These are phyloP conservation scores for Colletotrichum orchidophilum DNA, from an alignment of 2,329 filamentous ascomycete genomes.

Conservation along the genomic window DNA sequence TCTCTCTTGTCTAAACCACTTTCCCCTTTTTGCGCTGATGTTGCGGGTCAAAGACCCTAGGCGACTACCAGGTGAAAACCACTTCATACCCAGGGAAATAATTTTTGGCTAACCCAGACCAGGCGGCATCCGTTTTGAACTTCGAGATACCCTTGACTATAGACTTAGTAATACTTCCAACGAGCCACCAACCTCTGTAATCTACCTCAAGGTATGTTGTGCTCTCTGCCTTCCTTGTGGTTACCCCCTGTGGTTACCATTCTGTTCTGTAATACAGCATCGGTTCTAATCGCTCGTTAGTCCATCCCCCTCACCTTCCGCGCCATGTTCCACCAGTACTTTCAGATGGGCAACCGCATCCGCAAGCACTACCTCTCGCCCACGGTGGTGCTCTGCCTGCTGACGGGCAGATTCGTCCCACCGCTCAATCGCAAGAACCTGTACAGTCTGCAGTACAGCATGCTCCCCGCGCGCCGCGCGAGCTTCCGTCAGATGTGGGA, in stretches of 20 bases:
- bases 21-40: conserved; percentile 97
- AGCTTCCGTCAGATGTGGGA: conserved; percentile 89
- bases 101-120: conserved; percentile 57
- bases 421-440: conserved; percentile 94
- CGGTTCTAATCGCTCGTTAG: conserved; percentile 50
- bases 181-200: conserved; percentile 78
- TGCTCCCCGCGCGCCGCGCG: conserved; percentile 86
- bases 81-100: conserved; percentile 42
- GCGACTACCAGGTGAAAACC: conserved; percentile 77
- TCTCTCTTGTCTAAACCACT: conserved; percentile 95
- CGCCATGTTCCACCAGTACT: conserved; percentile 98
- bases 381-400: conserved; percentile 84
- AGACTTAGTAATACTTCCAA: conserved; percentile 52
- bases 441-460: conserved; percentile 97
- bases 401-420: conserved; percentile 91
- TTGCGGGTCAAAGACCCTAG: conserved; percentile 91
- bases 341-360: conserved; percentile 90
- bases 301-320: conserved; percentile 88
- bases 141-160: conserved; percentile 75
- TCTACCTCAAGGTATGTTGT: conserved; percentile 79
- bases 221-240: neutral
- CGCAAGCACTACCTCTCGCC: conserved; percentile 95
- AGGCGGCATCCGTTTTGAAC: conserved; percentile 90
- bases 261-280: neutral
- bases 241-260: too few species aligned